Conservation (phyloP, 257 asterid genomes). For the Sherardia arvensis region DNA sequence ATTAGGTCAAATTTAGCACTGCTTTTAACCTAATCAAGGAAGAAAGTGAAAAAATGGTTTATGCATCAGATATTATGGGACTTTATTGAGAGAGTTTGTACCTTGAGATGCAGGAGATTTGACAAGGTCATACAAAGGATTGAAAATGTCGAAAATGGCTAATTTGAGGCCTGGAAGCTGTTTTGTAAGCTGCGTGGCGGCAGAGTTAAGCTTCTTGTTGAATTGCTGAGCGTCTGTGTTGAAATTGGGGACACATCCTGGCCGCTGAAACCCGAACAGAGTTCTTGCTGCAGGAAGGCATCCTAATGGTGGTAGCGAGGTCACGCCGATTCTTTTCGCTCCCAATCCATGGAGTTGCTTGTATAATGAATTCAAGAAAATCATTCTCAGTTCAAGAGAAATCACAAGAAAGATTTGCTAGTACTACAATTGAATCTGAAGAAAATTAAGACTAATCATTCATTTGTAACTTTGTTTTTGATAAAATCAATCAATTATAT, state of each 20-base stretch:
- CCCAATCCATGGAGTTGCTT: conserved; percentile 65
- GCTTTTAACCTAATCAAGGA: no score
- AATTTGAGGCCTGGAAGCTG: conserved; percentile 58
- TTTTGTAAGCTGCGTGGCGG: conserved; percentile 57
- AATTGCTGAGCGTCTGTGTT: conserved; percentile 67
- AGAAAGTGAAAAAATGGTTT: no score
- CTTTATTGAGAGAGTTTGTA: conserved; percentile 11
- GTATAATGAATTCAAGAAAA: not conserved
- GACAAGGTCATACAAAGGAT: conserved; percentile 64
- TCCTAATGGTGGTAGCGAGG: conserved; percentile 91
- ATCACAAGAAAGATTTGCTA: no score
- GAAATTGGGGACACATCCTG: conserved; percentile 61
- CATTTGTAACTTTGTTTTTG: not conserved
- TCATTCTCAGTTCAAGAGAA: not conserved
- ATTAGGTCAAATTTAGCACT: not conserved
- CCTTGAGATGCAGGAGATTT: conserved; percentile 51
- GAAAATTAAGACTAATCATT: no score
- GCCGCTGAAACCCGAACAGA: conserved; percentile 58
- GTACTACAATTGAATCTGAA: no score
- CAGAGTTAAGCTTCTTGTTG: conserved; percentile 64
- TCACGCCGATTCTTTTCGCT: conserved; percentile 86
- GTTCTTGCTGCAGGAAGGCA: conserved; percentile 85
- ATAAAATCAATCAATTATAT: not conserved
- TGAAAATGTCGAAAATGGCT: conserved; percentile 67
- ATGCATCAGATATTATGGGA: no score